Percentiles rank a stretch among this genome's conserved stretches.
Conservation (phyloP, 225 moss, liverwort and hornwort genomes). For the Polytrichum formosum region DNA sequence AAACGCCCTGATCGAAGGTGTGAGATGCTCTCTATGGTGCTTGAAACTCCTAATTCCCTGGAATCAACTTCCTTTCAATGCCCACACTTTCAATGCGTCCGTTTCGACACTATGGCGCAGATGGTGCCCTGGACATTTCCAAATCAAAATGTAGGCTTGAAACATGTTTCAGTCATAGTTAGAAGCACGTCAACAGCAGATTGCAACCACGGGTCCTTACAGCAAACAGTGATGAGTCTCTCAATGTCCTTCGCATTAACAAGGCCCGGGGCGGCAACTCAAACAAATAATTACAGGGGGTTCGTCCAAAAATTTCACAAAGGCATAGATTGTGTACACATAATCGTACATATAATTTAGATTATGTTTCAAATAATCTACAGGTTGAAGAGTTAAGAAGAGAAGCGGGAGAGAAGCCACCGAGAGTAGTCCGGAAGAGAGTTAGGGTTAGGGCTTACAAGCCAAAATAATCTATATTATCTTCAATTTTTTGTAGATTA, state of each 20-base stretch:
- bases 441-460: no score
- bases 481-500: no score
- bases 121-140: not conserved
- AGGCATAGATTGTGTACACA: no score
- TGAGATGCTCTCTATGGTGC: not conserved
- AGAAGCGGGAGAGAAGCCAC: no score
- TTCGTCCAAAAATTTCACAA: no score
- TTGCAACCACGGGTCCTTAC: conserved; percentile 1
- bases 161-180: conserved; percentile 1
- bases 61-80: not conserved
- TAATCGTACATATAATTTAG: no score
- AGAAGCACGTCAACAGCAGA: not conserved
- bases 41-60: not conserved
- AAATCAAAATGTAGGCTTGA: not conserved
- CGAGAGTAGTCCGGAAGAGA: no score
- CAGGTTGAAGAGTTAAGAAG: no score
- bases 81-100: not conserved
- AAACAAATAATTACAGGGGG: no score
- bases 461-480: no score
- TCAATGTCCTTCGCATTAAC: not conserved
- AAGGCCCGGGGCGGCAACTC: not conserved
- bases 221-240: not conserved
- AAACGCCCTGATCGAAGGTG: not conserved
- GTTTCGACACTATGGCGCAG: not conserved
- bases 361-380: no score